Conservation (phyloP, 306 rosid species). For the Luffa aegyptiaca region DNA sequence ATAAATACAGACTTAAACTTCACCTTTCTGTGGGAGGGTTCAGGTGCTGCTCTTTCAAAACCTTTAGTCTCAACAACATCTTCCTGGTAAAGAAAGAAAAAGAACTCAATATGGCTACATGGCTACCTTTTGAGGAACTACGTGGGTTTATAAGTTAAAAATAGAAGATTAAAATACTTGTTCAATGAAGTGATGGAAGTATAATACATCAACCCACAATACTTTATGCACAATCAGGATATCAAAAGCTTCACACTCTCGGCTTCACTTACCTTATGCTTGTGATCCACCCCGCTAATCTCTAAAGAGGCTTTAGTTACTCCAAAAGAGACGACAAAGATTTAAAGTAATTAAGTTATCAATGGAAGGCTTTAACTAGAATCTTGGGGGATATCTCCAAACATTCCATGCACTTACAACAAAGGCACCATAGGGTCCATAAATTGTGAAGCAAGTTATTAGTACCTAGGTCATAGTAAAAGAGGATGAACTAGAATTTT, state of each 20-base stretch:
- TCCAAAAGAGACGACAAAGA: neutral
- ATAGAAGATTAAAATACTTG: neutral
- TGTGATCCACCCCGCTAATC: neutral
- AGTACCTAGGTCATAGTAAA: no score
- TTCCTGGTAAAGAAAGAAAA: conserved; percentile 20
- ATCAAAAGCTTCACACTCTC: neutral
- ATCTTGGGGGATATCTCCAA: neutral
- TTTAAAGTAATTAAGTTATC: neutral
- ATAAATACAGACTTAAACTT: conserved; percentile 15
- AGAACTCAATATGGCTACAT: neutral
- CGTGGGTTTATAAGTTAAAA: neutral
- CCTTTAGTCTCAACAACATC: conserved; percentile 40
- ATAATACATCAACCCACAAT: neutral
- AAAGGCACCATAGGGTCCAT: neutral
- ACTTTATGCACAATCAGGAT: neutral
- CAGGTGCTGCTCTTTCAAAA: conserved; percentile 30
- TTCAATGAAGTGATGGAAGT: neutral
- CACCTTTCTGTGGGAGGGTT: conserved; percentile 36
- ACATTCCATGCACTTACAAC: neutral
- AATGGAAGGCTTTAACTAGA: neutral
- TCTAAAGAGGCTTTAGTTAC: neutral
- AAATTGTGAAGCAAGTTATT: no score
- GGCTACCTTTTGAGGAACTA: neutral
- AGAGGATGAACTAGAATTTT: no score
- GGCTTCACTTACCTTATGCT: neutral